Base-by-base conservation (phyloP, 352 stramenopile species). In the Stramenopiles sp. region DNA sequence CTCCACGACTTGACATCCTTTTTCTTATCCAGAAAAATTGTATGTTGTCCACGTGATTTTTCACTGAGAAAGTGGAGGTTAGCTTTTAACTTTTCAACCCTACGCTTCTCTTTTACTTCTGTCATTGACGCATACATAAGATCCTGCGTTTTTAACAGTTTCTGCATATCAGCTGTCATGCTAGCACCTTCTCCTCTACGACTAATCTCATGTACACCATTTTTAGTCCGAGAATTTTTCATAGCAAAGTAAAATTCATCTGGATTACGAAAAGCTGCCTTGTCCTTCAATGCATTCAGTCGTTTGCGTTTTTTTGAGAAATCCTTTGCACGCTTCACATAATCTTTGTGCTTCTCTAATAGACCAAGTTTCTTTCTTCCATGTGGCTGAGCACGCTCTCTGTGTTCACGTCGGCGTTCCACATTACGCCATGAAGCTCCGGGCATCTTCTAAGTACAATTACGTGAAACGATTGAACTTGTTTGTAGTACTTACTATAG, bases 171-270 rank as follows among this genome's bases (percentile, higher is more conserved):
- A 15, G n/a, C 26, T 32, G n/a, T 15, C 15, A 32, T n/a, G 10
- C 26, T 32, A n/a, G 26, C n/a, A 32, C n/a, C 26, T 32, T 15
- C 26, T 32, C 10, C 26, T 32, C 26, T 15, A 32, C 15, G n/a
- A 32, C 15, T 32, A 15, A 32, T 15, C n/a, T 32, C 10, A 32
- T 15, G 26, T 15, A 32, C 26, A n/a, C 15, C n/a, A n/a, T n/a
- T n/a, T n/a, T n/a, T 15, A n/a, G 69, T 85, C 47, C 64, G 49
- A 2, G 57, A 52, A 28, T 58, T 64, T 36, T 78, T 60, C 85
- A 98, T 96, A 17, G 62, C 66, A 56, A 89, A 91, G 57, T 96
- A 93, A 56, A 95, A 98, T 62, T 98, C 85, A 56, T 98, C 85
- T 7, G 80, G 79, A 52, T 98, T 98, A 43, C 73, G 62, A 55